Conservation (phyloP, 176 grass and related monocot genomes). For the Otatea glauca region DNA sequence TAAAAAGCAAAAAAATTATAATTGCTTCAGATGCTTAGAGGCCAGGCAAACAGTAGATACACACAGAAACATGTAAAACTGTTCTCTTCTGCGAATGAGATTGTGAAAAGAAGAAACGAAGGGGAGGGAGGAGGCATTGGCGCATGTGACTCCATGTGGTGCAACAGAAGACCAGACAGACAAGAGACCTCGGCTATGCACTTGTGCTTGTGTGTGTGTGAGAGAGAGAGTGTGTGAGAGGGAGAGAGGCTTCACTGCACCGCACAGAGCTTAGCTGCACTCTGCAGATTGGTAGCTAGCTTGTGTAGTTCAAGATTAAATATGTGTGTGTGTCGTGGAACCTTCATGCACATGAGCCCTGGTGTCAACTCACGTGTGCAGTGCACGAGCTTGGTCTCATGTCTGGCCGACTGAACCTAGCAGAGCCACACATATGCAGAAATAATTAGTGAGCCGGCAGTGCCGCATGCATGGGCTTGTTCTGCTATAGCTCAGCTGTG, state of each 20-base stretch:
- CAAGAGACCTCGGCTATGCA: neutral
- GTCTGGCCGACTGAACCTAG: slow-evolving; percentile 36
- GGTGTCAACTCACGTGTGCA: slow-evolving; percentile 65
- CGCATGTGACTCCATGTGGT: slow-evolving; percentile 49
- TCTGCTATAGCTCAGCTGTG: slow-evolving; percentile 40
- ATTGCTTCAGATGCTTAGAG: slow-evolving; percentile 23
- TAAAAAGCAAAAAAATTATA: neutral
- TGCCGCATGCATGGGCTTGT: slow-evolving; percentile 47
- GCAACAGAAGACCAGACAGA: slow-evolving; percentile 35
- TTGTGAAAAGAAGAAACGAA: slow-evolving; percentile 23
- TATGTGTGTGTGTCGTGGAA: slow-evolving; percentile 51
- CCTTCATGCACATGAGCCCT: slow-evolving; percentile 62
- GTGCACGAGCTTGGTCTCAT: slow-evolving; percentile 50
- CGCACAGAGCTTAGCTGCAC: neutral
- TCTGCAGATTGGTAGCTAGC: slow-evolving; percentile 16
- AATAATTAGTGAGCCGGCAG: slow-evolving; percentile 41
- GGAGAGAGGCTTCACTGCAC: neutral
- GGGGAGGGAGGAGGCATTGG: neutral
- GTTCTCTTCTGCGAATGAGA: neutral
- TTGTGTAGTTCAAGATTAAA: slow-evolving; percentile 35
- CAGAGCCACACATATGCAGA: slow-evolving; percentile 39
- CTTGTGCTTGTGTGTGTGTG: neutral
- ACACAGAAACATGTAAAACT: slow-evolving; percentile 29
- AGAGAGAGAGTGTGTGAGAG: neutral
- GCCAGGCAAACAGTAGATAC: slow-evolving; percentile 28